These are phyloP conservation scores for Neurospora africana DNA, from an alignment of 495 filamentous ascomycete genomes.

Conservation along the genomic window DNA sequence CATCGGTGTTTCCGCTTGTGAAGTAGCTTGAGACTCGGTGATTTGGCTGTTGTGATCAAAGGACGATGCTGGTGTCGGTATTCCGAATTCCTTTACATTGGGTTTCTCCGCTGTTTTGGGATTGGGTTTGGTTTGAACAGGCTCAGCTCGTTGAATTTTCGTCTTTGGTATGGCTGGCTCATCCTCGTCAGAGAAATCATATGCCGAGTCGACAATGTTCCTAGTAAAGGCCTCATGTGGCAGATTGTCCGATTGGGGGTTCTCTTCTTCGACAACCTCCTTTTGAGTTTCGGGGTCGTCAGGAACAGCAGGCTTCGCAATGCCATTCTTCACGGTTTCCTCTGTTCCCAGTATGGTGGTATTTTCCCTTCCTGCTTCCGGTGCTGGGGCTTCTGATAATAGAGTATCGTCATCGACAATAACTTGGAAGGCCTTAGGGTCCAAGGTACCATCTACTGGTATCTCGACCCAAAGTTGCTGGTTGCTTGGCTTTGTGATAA, in stretches of 20 bases:
- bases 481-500: slow-evolving; percentile 12
- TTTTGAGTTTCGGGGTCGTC: neutral
- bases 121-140: neutral
- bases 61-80: neutral
- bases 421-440: neutral
- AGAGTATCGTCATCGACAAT: neutral
- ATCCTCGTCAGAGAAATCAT: slow-evolving; percentile 35
- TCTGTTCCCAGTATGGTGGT: neutral
- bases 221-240: slow-evolving; percentile 16
- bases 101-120: neutral
- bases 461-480: slow-evolving; percentile 20
- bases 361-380: neutral
- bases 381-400: neutral
- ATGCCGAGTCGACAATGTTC: slow-evolving; percentile 23
- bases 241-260: neutral
- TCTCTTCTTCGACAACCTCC: neutral
- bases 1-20: neutral
- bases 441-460: neutral
- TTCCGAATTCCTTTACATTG: neutral
- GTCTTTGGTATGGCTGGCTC: slow-evolving; percentile 14
- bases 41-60: neutral
- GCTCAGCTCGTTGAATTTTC: neutral
- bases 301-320: neutral
- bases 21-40: neutral
- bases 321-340: neutral